phyloP scores from a whole-genome alignment of 139 green algal species.

The Spirogloea muscicola region DNA sequence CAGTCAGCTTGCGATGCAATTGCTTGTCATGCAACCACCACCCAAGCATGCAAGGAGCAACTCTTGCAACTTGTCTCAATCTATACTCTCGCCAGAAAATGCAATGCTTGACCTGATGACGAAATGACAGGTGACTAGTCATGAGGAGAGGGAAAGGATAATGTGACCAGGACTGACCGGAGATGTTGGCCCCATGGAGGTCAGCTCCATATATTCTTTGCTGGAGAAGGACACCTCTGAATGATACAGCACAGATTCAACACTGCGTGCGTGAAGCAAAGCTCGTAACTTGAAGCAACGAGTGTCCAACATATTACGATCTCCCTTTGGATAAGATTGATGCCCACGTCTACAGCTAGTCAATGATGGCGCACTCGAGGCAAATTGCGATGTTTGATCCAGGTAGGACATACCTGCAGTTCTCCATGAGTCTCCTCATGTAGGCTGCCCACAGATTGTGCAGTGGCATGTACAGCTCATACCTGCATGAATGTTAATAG shows the following conservation, averaged over 20 bases:
- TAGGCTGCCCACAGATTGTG: not conserved
- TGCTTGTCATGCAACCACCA: not conserved
- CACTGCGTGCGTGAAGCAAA: not conserved
- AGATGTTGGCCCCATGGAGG: conserved; percentile 6
- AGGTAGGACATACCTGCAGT: no score
- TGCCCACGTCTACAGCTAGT: not conserved
- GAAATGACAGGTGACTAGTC: not conserved
- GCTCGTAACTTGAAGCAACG: not conserved
- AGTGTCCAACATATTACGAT: not conserved
- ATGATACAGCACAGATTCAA: not conserved
- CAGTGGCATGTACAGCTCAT: no score
- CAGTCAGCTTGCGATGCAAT: not conserved
- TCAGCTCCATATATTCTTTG: not conserved
- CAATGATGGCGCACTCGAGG: not conserved
- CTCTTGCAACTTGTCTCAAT: no score
- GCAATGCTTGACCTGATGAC: conserved; percentile 1
- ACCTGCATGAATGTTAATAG: no score
- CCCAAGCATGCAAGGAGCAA: no score
- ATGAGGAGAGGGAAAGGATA: not conserved
- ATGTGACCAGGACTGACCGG: not conserved
- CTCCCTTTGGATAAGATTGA: not conserved
- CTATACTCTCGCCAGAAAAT: no score
- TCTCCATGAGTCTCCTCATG: no score
- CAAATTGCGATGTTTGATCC: no score
- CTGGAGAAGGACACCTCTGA: not conserved